These are phyloP conservation scores for Fagus sylvatica DNA, from an alignment of 306 rosid species.

Conservation along the genomic window DNA sequence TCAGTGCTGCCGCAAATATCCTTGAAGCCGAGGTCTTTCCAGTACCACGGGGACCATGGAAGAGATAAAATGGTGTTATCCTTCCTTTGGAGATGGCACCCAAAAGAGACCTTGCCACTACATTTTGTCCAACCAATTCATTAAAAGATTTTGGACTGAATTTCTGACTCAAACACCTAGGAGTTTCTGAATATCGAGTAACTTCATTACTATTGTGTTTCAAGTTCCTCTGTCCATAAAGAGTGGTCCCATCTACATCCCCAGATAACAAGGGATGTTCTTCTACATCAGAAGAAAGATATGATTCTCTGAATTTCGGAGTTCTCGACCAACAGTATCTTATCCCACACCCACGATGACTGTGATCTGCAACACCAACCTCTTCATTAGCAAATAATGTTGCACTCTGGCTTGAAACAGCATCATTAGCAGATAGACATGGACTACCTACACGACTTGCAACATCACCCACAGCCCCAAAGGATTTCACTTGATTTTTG, in stretches of 20 bases:
- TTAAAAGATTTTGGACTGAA: constrained; percentile 68
- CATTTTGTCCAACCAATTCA: constrained; percentile 84
- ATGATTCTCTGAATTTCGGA: constrained; percentile 59
- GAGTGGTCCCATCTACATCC: constrained; percentile 35
- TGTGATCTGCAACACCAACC: constrained; percentile 38
- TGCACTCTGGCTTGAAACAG: constrained; percentile 32
- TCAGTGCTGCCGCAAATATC: constrained; percentile 81
- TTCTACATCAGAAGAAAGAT: constrained; percentile 40
- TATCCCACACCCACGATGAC: constrained; percentile 55
- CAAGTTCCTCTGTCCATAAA: constrained; percentile 34
- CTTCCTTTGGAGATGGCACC: constrained; percentile 70
- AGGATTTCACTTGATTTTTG: constrained; percentile 33
- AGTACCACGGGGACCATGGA: constrained; percentile 84
- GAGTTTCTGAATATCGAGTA: constrained; percentile 48
- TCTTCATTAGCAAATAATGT: constrained; percentile 35
- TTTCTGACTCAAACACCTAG: constrained; percentile 69
- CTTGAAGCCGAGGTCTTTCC: constrained; percentile 86
- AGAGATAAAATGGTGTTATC: constrained; percentile 70
- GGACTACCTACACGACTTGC: constrained; percentile 50
- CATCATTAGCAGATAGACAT: constrained; percentile 39
- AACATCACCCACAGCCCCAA: constrained; percentile 35
- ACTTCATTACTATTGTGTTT: constrained; percentile 38
- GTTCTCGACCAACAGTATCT: constrained; percentile 71
- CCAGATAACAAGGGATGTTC: constrained; percentile 52
- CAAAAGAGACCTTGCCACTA: constrained; percentile 71